phyloP scores from a whole-genome alignment of 768 basidiomycete genomes.

The Zangia roseola region DNA sequence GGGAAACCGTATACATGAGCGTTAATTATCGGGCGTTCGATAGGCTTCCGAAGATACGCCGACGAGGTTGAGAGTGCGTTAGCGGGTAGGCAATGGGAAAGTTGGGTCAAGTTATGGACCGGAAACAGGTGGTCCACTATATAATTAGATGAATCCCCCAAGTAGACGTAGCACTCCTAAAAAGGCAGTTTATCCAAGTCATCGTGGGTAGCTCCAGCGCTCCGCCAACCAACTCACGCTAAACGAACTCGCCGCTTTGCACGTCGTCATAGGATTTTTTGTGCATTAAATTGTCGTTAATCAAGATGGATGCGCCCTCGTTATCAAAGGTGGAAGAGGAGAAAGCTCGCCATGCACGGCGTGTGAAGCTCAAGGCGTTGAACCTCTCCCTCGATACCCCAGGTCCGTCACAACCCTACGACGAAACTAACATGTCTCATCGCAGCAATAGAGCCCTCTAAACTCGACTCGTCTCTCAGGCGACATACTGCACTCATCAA shows the following conservation, averaged over 20 bases:
- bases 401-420: slow-evolving; percentile 37
- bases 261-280: neutral
- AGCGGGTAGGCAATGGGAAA: too few species aligned
- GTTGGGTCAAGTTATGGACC: too few species aligned
- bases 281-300: neutral
- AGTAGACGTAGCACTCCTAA: slow-evolving; percentile 1
- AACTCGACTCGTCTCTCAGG: slow-evolving; percentile 92
- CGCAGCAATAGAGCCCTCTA: slow-evolving; percentile 54
- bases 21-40: too few species aligned
- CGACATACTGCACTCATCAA: slow-evolving; percentile 96
- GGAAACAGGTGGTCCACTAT: too few species aligned
- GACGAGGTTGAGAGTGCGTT: too few species aligned
- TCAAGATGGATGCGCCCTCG: slow-evolving; percentile 23
- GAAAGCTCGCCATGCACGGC: slow-evolving; percentile 51
- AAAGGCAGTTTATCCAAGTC: slow-evolving; percentile 13
- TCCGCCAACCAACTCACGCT: slow-evolving; percentile 8
- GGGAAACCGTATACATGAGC: too few species aligned
- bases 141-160: too few species aligned
- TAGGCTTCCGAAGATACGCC: too few species aligned
- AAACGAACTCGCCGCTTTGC: slow-evolving; percentile 1
- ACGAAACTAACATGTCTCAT: slow-evolving; percentile 9
- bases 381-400: slow-evolving; percentile 50
- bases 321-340: slow-evolving; percentile 48
- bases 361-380: slow-evolving; percentile 55
- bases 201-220: neutral